Evolutionary conservation across 2,329 filamentous ascomycete species (phyloP).

Genomic region (Diplocarpon rosae): DNA sequence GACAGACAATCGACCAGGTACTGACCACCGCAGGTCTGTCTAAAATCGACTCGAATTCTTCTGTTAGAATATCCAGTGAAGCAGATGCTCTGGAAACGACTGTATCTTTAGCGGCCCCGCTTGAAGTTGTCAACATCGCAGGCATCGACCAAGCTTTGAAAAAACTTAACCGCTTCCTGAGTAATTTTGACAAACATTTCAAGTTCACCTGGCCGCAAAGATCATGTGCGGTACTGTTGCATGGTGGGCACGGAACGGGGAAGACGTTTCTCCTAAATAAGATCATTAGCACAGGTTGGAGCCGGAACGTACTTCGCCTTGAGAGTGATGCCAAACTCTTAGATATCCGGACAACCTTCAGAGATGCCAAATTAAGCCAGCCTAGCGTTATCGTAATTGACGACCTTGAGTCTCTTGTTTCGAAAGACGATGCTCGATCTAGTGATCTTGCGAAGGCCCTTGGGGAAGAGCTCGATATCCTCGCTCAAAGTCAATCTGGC

Average conservation of each 20-base stretch:
- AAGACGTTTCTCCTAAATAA: conserved; percentile 66
- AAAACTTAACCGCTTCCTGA: conserved; percentile 56
- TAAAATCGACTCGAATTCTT: conserved; percentile 16
- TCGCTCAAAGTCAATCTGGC: conserved; percentile 30
- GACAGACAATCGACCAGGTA: neutral
- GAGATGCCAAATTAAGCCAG: conserved; percentile 54
- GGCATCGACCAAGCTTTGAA: conserved; percentile 55
- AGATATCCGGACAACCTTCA: conserved; percentile 56
- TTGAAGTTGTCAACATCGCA: conserved; percentile 45
- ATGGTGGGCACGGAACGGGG: conserved; percentile 75
- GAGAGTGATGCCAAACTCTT: conserved; percentile 43
- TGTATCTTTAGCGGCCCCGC: neutral
- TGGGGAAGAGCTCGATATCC: conserved; percentile 42
- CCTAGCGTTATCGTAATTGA: conserved; percentile 76
- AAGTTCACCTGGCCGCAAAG: conserved; percentile 18
- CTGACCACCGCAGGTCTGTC: conserved; percentile 26
- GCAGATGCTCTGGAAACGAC: conserved; percentile 1
- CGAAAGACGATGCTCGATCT: conserved; percentile 44
- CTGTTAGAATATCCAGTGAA: conserved; percentile 20
- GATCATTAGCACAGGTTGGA: conserved; percentile 59
- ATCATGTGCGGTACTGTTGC: conserved; percentile 39
- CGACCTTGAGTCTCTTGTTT: conserved; percentile 59
- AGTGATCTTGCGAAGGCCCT: conserved; percentile 40
- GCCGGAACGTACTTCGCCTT: conserved; percentile 49
- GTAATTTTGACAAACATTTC: conserved; percentile 37